Percentiles rank a stretch among this genome's conserved stretches.
Evolutionary conservation across 2,329 filamentous ascomycete species (phyloP).

Genomic region (Cryphonectria naterciae): DNA sequence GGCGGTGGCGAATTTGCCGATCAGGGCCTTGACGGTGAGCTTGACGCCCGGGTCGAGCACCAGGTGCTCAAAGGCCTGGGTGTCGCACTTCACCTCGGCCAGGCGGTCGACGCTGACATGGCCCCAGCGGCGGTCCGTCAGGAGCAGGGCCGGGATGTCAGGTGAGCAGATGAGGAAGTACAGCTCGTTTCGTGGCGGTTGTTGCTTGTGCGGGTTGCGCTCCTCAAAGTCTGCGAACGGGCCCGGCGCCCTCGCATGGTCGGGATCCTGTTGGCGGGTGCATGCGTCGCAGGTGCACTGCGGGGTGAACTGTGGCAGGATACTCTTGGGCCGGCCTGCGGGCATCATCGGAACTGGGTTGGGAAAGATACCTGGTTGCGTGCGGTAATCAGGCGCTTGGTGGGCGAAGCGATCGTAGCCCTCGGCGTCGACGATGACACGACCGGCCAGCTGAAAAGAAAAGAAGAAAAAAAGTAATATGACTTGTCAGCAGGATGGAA

Average conservation of each 20-base stretch:
- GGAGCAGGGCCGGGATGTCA: constrained; percentile 51
- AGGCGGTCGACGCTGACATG: constrained; percentile 46
- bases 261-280: constrained; percentile 4
- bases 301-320: constrained; percentile 46
- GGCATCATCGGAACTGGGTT: background rate
- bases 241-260: constrained; percentile 33
- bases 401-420: constrained; percentile 44
- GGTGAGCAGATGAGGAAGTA: constrained; percentile 50
- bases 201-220: constrained; percentile 42
- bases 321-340: constrained; percentile 33
- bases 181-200: constrained; percentile 45
- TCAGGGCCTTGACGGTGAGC: constrained; percentile 50
- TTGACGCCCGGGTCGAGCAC: constrained; percentile 55
- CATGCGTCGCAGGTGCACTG: constrained; percentile 49
- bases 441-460: constrained; percentile 40
- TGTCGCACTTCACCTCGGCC: constrained; percentile 47
- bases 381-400: constrained; percentile 33
- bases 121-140: constrained; percentile 50
- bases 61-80: constrained; percentile 54
- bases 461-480: too few species aligned
- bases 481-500: background rate
- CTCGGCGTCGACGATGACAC: constrained; percentile 49
- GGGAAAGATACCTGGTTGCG: background rate
- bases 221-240: constrained; percentile 47
- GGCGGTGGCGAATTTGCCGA: constrained; percentile 50